A percentile compares a stretch with the other conserved stretches of the same genome.
Evolutionary conservation across 306 rosid species (phyloP).

Genomic region (Carpinus viminea): DNA sequence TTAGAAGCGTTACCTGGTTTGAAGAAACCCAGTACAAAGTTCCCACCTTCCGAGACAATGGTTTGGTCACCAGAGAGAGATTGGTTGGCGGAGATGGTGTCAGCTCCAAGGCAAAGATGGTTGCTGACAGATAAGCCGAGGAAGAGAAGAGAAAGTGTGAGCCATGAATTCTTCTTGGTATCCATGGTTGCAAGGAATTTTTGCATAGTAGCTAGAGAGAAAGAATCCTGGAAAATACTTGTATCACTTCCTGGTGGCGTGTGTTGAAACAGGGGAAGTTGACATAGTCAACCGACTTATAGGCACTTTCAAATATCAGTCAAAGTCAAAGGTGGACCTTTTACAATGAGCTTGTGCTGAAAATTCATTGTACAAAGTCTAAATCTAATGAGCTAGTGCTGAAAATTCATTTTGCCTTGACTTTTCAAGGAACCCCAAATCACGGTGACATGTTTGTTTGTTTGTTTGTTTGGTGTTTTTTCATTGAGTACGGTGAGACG

Average conservation of each 20-base stretch:
- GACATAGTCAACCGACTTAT: too few relatives aligned
- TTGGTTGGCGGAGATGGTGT: conserved; percentile 49
- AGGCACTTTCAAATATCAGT: too few relatives aligned
- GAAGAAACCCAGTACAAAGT: conserved; percentile 64
- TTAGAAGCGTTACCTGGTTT: conserved; percentile 46
- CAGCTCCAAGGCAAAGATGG: conserved; percentile 34
- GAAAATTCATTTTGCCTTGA: too few relatives aligned
- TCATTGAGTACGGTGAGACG: too few relatives aligned
- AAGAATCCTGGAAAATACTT: conserved; percentile 10
- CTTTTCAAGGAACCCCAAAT: too few relatives aligned
- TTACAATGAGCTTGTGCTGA: too few relatives aligned
- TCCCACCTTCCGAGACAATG: conserved; percentile 40
- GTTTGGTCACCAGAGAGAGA: conserved; percentile 62
- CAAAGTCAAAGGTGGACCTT: too few relatives aligned
- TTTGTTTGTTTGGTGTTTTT: too few relatives aligned
- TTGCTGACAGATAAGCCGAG: conserved; percentile 26
- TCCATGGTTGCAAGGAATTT: conserved; percentile 28
- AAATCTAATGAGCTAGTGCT: too few relatives aligned
- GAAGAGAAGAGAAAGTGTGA: conserved; percentile 21
- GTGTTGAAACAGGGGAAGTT: too few relatives aligned
- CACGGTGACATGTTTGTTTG: too few relatives aligned
- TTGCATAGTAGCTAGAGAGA: not conserved
- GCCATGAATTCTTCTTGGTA: not conserved
- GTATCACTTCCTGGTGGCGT: conserved; percentile 9
- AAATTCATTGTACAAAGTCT: too few relatives aligned